Conservation (phyloP, 108 stramenopile genomes). For the Cyclotella cryptica region DNA sequence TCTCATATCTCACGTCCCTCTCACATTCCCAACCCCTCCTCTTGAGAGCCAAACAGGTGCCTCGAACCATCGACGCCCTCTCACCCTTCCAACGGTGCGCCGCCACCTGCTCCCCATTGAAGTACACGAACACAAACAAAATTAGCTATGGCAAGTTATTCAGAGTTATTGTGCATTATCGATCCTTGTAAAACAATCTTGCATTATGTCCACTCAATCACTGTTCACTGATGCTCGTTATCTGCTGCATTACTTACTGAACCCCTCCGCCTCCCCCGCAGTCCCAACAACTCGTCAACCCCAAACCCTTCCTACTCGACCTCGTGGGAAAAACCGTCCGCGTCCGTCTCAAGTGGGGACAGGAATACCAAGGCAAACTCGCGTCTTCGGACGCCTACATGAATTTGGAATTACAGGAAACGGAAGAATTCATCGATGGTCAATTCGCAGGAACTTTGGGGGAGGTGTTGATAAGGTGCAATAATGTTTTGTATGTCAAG, state of each 20-base stretch:
- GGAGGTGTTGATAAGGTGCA: slow-evolving; percentile 97
- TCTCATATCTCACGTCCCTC: too few relatives aligned
- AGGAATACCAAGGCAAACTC: slow-evolving; percentile 95
- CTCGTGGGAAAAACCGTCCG: slow-evolving; percentile 92
- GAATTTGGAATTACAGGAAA: slow-evolving; percentile 92
- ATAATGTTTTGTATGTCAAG: slow-evolving; percentile 97
- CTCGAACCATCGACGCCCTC: too few relatives aligned
- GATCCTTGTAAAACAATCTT: too few relatives aligned
- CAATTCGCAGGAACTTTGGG: slow-evolving; percentile 94
- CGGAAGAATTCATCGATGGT: slow-evolving; percentile 97
- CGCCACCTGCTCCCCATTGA: too few relatives aligned
- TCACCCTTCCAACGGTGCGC: too few relatives aligned
- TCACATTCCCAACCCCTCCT: too few relatives aligned
- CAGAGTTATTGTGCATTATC: too few relatives aligned
- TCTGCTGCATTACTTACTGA: background rate
- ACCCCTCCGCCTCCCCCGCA: slow-evolving; percentile 10
- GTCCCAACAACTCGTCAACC: slow-evolving; percentile 95
- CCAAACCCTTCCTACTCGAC: slow-evolving; percentile 97
- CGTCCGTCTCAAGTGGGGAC: slow-evolving; percentile 99
- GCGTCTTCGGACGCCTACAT: slow-evolving; percentile 96
- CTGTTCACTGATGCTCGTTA: too few relatives aligned
- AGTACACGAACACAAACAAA: too few relatives aligned
- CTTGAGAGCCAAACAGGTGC: too few relatives aligned
- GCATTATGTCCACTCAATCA: background rate
- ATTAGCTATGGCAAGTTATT: too few relatives aligned